Conservation (phyloP, 441 rosid genomes). For the Syzygium malaccense region DNA sequence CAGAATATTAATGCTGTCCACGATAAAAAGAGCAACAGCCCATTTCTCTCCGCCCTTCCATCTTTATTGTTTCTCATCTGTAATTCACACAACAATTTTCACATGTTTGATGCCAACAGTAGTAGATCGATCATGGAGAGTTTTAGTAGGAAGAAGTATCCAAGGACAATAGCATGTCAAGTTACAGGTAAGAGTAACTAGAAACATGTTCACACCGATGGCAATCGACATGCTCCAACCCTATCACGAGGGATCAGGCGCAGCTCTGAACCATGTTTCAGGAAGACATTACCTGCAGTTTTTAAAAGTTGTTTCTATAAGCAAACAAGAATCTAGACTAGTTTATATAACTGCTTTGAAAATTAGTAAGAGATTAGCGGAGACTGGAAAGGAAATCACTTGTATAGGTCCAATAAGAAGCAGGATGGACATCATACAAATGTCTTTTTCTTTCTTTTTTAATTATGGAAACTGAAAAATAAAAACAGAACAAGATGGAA, state of each 20-base stretch:
- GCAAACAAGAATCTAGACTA: background rate
- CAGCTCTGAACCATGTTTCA: conserved; percentile 93
- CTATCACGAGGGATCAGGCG: conserved; percentile 94
- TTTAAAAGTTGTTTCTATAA: background rate
- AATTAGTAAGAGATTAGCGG: background rate
- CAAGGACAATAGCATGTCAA: background rate
- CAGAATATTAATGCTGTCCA: background rate
- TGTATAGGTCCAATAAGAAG: background rate
- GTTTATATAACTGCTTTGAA: background rate
- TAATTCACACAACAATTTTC: background rate
- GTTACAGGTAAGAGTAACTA: background rate
- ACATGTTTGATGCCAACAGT: background rate
- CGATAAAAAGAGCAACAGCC: background rate
- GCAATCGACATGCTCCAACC: conserved; percentile 43
- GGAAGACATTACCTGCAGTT: conserved; percentile 78
- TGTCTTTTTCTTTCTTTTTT: background rate
- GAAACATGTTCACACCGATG: background rate
- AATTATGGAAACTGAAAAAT: background rate
- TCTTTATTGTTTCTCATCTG: background rate
- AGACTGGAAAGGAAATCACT: background rate
- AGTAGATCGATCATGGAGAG: background rate
- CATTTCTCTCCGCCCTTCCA: background rate
- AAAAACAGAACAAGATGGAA: background rate
- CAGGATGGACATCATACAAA: background rate
- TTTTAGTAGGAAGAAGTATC: background rate